Evolutionary conservation across 1,139 yeast species (phyloP).

Genomic region (Taphrina sp.): DNA sequence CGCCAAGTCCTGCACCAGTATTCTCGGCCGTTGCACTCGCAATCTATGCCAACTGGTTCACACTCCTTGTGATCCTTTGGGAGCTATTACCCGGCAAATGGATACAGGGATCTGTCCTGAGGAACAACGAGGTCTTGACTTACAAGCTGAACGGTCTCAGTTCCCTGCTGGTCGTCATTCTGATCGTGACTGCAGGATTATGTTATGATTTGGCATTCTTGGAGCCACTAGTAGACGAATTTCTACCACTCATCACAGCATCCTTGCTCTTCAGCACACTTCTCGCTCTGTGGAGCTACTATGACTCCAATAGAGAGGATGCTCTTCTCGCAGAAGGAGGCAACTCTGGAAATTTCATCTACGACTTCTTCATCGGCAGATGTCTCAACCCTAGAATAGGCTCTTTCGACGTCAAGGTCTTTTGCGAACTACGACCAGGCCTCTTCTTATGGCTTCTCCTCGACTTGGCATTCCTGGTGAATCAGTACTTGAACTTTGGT

Average conservation of each 20-base stretch:
- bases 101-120: conserved; percentile 63
- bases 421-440: conserved; percentile 95
- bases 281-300: conserved; percentile 64
- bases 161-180: conserved; percentile 35
- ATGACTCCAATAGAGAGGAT: conserved; percentile 57
- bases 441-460: conserved; percentile 79
- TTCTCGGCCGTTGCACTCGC: conserved; percentile 55
- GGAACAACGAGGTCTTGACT: conserved; percentile 68
- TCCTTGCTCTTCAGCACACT: conserved; percentile 63
- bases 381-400: conserved; percentile 92
- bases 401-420: conserved; percentile 78
- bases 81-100: conserved; percentile 68
- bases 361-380: conserved; percentile 97
- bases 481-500: conserved; percentile 60
- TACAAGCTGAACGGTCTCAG: conserved; percentile 77
- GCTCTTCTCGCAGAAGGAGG: conserved; percentile 82
- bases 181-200: conserved; percentile 33
- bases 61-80: conserved; percentile 62
- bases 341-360: conserved; percentile 68
- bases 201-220: conserved; percentile 65
- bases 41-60: conserved; percentile 74
- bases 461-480: conserved; percentile 75
- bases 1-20: conserved; percentile 43
- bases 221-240: conserved; percentile 66
- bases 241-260: conserved; percentile 62